These are phyloP conservation scores for Leptographium procerum DNA, from an alignment of 2,329 filamentous ascomycete genomes.

Conservation along the genomic window DNA sequence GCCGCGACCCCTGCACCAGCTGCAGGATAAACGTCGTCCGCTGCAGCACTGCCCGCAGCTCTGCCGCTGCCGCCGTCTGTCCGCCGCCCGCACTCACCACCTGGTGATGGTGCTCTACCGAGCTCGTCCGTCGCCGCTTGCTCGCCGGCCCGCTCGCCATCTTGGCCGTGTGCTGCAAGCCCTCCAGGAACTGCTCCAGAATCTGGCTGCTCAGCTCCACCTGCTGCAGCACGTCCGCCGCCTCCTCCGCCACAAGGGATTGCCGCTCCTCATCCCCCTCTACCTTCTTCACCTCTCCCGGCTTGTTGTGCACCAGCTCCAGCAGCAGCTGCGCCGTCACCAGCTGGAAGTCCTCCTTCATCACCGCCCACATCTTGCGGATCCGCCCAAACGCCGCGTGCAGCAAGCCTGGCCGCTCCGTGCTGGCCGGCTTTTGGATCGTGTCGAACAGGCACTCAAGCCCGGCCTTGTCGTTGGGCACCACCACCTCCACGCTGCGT, in stretches of 20 bases:
- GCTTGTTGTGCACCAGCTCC: constrained; percentile 41
- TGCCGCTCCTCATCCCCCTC: constrained; percentile 19
- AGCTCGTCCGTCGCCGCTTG: constrained; percentile 71
- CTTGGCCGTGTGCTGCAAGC: constrained; percentile 61
- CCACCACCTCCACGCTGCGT: constrained; percentile 37
- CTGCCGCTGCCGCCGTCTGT: constrained; percentile 22
- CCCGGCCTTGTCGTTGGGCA: constrained; percentile 40
- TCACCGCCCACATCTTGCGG: constrained; percentile 57
- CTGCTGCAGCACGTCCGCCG: constrained; percentile 60
- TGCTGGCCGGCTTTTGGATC: constrained; percentile 28
- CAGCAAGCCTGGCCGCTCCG: constrained; percentile 44
- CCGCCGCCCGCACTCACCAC: not conserved
- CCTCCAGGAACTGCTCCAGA: constrained; percentile 60
- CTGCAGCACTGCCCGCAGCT: constrained; percentile 56
- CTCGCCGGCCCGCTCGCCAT: constrained; percentile 61
- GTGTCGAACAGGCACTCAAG: constrained; percentile 40
- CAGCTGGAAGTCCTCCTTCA: constrained; percentile 53
- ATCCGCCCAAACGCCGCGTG: constrained; percentile 58
- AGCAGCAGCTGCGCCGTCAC: constrained; percentile 52
- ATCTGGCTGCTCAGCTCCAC: constrained; percentile 64
- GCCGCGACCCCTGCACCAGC: constrained; percentile 69
- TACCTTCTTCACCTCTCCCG: constrained; percentile 17
- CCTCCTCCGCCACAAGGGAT: constrained; percentile 40
- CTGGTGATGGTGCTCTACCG: constrained; percentile 52
- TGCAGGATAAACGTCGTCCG: constrained; percentile 82